Evolutionary conservation across 805 yeast genomes (phyloP).

Genomic region (Saccharomycopsis microspora): DNA sequence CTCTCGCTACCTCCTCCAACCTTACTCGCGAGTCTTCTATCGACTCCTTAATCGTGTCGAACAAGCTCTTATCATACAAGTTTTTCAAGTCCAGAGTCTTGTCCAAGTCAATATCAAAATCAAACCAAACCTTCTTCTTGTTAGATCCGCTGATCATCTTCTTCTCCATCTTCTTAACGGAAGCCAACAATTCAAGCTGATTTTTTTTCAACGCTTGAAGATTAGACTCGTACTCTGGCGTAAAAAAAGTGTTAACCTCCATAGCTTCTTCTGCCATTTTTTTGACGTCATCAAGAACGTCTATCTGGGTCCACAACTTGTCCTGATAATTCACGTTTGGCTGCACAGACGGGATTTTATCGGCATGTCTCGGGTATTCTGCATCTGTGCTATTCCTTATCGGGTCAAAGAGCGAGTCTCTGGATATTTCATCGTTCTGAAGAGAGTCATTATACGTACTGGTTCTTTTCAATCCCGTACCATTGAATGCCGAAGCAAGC

Average conservation of each 20-base stretch:
- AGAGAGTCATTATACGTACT: no score
- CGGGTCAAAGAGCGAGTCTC: no score
- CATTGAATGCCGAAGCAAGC: background rate
- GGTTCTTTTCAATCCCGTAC: background rate
- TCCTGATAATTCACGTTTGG: slow-evolving; percentile 64
- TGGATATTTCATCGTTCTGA: no score
- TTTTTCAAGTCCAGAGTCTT: slow-evolving; percentile 12
- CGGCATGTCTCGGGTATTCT: slow-evolving; percentile 22
- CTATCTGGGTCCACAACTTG: slow-evolving; percentile 78
- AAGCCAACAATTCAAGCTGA: slow-evolving; percentile 10
- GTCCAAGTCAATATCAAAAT: slow-evolving; percentile 15
- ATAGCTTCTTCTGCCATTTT: slow-evolving; percentile 38
- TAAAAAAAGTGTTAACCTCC: slow-evolving; percentile 37
- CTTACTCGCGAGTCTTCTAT: slow-evolving; percentile 11
- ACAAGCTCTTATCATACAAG: slow-evolving; percentile 12
- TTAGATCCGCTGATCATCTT: slow-evolving; percentile 7
- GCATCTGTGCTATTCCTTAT: background rate
- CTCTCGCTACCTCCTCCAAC: slow-evolving; percentile 4
- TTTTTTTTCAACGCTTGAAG: slow-evolving; percentile 8
- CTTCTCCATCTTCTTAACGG: slow-evolving; percentile 11
- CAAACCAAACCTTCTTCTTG: slow-evolving; percentile 15
- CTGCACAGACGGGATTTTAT: slow-evolving; percentile 39
- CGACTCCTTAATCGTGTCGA: slow-evolving; percentile 6
- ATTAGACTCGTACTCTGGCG: slow-evolving; percentile 24
- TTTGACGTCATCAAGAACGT: slow-evolving; percentile 70